A percentile compares a stretch with the other conserved stretches of the same genome.
phyloP scores from a whole-genome alignment of 192 early-diverging fungal genomes.

The Podila clonocystis region DNA sequence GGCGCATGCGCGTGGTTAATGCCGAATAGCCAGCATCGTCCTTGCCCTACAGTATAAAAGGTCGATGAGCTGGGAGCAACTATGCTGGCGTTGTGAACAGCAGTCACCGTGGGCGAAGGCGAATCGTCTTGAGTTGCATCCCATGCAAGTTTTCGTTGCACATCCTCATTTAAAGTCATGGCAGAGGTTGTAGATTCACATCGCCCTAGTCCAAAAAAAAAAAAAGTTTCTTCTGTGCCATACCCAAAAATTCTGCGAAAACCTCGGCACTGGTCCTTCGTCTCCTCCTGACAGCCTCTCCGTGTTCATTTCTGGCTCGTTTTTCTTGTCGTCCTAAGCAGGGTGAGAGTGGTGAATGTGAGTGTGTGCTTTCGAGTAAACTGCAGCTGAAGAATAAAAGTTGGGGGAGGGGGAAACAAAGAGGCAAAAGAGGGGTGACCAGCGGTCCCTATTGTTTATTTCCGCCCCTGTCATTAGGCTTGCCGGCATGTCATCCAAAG shows the following conservation, averaged over 20 bases:
- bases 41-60: constrained; percentile 53
- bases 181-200: no score
- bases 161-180: not conserved
- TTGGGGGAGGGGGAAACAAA: not conserved
- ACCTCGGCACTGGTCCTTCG: constrained; percentile 13
- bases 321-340: not conserved
- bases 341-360: not conserved
- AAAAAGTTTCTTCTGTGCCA: not conserved
- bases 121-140: no score
- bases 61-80: not conserved
- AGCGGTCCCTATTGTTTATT: no score
- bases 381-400: not conserved
- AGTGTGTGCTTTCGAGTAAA: not conserved
- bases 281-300: constrained; percentile 8
- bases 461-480: no score
- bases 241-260: constrained; percentile 51
- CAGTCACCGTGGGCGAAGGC: not conserved
- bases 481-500: no score
- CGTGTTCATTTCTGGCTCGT: constrained; percentile 18
- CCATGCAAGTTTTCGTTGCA: not conserved
- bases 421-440: no score
- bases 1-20: constrained; percentile 72
- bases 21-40: constrained; percentile 77
- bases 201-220: no score
- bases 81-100: not conserved